These are phyloP conservation scores for Backusella mclennaniae DNA, from an alignment of 192 early-diverging fungal genomes.

Conservation along the genomic window DNA sequence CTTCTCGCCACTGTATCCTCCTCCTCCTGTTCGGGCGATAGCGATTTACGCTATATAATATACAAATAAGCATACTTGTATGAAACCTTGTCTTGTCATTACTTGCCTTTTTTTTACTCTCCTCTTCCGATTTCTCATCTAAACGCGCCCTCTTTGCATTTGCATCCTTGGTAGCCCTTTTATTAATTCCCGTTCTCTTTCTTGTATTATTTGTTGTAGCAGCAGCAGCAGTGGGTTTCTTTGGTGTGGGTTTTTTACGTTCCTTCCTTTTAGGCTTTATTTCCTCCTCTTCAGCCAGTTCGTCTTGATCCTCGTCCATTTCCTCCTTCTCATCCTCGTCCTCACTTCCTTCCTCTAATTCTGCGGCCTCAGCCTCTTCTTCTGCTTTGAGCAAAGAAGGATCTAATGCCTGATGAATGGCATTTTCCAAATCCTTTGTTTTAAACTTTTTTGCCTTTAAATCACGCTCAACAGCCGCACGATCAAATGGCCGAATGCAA, in stretches of 20 bases:
- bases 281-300: constrained; percentile 5
- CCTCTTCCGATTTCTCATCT: neutral
- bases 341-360: constrained; percentile 24
- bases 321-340: constrained; percentile 22
- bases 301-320: neutral
- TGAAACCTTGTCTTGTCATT: neutral
- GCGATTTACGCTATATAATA: constrained; percentile 17
- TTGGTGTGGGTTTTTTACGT: neutral
- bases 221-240: neutral
- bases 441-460: constrained; percentile 43
- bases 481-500: constrained; percentile 36
- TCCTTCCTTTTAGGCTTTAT: constrained; percentile 6
- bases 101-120: constrained; percentile 1
- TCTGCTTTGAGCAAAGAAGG: constrained; percentile 22
- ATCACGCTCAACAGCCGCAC: constrained; percentile 28
- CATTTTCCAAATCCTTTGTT: constrained; percentile 35
- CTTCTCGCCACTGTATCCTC: neutral
- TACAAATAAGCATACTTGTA: neutral
- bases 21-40: constrained; percentile 22
- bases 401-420: constrained; percentile 36
- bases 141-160: neutral
- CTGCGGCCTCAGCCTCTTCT: constrained; percentile 15
- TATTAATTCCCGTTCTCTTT: constrained; percentile 5
- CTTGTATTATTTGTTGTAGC: neutral
- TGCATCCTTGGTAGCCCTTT: neutral